A percentile compares a stretch with the other conserved stretches of the same genome.
Evolutionary conservation across 345 rosid species (phyloP).

Genomic region (Populus pruinosa): DNA sequence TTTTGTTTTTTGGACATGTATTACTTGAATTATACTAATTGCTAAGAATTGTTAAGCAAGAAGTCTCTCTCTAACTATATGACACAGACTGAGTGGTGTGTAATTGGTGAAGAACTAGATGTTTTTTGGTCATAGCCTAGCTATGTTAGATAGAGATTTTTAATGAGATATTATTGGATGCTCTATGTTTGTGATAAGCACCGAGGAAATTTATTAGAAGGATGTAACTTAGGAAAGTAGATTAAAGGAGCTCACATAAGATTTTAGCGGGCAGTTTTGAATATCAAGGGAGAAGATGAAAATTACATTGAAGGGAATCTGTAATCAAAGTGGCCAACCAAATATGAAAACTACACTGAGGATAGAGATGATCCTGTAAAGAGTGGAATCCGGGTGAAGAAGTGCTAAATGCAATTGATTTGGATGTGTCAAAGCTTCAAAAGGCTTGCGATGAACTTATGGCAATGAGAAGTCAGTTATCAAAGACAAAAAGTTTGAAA

Average conservation of each 20-base stretch:
- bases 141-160: too few species aligned
- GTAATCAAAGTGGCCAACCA: not conserved
- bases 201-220: too few species aligned
- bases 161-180: too few species aligned
- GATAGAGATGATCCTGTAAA: not conserved
- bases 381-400: not conserved
- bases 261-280: not conserved
- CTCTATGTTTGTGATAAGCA: too few species aligned
- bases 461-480: not conserved
- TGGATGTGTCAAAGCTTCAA: not conserved
- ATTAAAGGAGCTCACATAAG: not conserved
- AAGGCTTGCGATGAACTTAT: constrained; percentile 2
- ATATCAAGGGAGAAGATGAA: not conserved
- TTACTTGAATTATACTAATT: too few species aligned
- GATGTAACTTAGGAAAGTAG: not conserved
- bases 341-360: constrained; percentile 5
- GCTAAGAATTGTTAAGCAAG: too few species aligned
- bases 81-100: too few species aligned
- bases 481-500: not conserved
- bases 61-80: too few species aligned
- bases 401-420: not conserved
- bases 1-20: too few species aligned
- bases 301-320: not conserved
- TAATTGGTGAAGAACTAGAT: too few species aligned
- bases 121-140: too few species aligned